phyloP scores from a whole-genome alignment of 2,329 filamentous ascomycete genomes.

The Arthrinium phaeospermum region DNA sequence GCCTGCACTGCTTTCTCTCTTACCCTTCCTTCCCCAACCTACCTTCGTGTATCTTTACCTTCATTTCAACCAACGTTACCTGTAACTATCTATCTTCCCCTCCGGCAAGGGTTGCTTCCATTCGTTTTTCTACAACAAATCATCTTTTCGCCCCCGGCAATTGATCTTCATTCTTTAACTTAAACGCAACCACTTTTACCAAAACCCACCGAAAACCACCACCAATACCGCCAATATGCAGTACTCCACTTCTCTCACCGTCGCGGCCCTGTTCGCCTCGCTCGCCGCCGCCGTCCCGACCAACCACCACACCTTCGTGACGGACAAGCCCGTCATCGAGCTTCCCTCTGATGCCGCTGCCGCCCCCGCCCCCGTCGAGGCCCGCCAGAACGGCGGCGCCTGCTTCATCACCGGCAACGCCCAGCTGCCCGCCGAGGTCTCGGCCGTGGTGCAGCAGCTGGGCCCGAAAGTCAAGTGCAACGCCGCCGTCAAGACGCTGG shows the following conservation, averaged over 20 bases:
- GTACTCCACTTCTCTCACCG: conserved; percentile 19
- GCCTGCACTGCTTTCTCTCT: not conserved
- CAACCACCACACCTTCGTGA: conserved; percentile 20
- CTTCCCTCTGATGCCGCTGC: too few relatives aligned
- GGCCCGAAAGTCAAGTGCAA: conserved; percentile 54
- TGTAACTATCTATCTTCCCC: conserved; percentile 20
- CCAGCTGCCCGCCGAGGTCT: conserved; percentile 56
- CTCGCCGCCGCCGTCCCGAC: conserved; percentile 20
- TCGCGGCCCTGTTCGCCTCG: conserved; percentile 20
- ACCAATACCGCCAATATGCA: conserved; percentile 10
- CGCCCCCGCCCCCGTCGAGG: conserved; percentile 18
- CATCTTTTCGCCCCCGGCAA: conserved; percentile 18
- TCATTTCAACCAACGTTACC: conserved; percentile 19
- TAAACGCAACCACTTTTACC: not conserved
- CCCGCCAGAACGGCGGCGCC: conserved; percentile 17
- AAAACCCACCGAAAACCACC: not conserved
- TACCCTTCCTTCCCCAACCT: conserved; percentile 13
- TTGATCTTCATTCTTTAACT: not conserved
- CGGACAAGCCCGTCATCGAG: conserved; percentile 20
- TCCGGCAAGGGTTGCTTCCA: conserved; percentile 25
- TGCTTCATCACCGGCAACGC: conserved; percentile 62
- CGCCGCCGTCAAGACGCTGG: conserved; percentile 51
- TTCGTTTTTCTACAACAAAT: conserved; percentile 16
- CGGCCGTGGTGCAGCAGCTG: conserved; percentile 49
- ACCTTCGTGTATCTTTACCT: conserved; percentile 12